phyloP scores from a whole-genome alignment of 2,329 filamentous ascomycete species.

The Emergomyces pasteurianus region DNA sequence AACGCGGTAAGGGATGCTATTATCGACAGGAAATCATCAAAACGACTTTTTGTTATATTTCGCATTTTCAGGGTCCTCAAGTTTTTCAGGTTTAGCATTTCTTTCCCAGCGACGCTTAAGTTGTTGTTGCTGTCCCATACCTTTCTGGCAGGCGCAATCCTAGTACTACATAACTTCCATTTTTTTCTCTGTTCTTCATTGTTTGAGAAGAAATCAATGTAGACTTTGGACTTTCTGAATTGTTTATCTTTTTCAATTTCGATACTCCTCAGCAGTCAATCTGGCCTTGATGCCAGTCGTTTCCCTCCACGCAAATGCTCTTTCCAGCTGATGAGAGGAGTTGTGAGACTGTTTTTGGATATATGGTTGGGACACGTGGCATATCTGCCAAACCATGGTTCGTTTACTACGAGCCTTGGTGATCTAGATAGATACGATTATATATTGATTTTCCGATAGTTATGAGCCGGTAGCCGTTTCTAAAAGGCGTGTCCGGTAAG shows the following conservation, averaged over 20 bases:
- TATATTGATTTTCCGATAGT: no score
- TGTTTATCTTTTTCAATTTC: neutral
- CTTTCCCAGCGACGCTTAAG: neutral
- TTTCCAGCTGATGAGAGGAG: no score
- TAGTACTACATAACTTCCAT: no score
- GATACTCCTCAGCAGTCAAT: neutral
- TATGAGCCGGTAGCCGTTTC: no score
- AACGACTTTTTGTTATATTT: neutral
- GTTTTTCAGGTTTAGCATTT: neutral
- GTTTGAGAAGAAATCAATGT: no score
- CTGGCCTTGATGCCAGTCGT: neutral
- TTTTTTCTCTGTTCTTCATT: neutral
- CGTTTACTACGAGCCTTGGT: no score
- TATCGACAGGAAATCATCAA: neutral
- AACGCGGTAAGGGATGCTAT: neutral
- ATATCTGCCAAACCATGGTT: no score
- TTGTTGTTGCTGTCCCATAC: neutral
- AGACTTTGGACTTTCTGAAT: neutral
- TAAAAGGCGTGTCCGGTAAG: no score
- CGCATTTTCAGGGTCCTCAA: neutral
- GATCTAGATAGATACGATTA: no score
- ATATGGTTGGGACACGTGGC: no score
- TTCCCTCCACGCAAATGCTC: neutral
- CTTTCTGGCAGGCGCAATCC: neutral
- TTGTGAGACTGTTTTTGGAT: no score